Evolutionary conservation across 2,329 filamentous ascomycete genomes (phyloP).

Genomic region (Myriosclerotinia duriaeana): DNA sequence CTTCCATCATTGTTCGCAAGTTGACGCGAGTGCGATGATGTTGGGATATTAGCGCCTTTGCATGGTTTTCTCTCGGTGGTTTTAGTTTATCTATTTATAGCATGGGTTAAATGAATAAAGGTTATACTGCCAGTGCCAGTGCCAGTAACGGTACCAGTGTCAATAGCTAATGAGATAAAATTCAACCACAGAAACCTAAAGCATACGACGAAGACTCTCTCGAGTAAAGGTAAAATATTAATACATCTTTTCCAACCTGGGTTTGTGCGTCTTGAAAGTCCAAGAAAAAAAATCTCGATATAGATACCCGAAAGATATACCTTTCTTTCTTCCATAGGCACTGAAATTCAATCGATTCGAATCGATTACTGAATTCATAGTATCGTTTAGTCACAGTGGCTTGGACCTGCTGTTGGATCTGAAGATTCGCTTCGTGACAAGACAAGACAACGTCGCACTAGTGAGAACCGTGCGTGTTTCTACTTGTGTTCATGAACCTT

Average conservation of each 20-base stretch:
- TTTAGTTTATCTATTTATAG: neutral
- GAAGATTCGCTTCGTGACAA: constrained; percentile 8
- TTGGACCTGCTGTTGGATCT: neutral
- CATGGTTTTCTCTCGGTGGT: neutral
- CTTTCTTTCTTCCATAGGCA: too few species aligned
- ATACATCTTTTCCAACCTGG: constrained; percentile 1
- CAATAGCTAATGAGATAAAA: neutral
- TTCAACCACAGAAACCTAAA: neutral
- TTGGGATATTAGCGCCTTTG: neutral
- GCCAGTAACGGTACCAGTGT: too few species aligned
- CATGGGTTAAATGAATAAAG: neutral
- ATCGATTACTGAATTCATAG: constrained; percentile 1
- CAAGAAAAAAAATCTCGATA: neutral
- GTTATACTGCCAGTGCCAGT: too few species aligned
- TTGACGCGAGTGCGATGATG: neutral
- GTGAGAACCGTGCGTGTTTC: constrained; percentile 20
- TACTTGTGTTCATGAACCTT: constrained; percentile 8
- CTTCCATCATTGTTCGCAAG: too few species aligned
- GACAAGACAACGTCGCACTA: neutral
- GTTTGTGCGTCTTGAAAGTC: neutral
- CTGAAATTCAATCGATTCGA: neutral
- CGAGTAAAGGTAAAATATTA: neutral
- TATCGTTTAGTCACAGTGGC: neutral
- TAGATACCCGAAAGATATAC: neutral
- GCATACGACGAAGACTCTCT: too few species aligned